Percentiles rank a stretch among this genome's conserved stretches.
phyloP scores from a whole-genome alignment of 2,329 filamentous ascomycete genomes.

The Drechslerella stenobrocha region DNA sequence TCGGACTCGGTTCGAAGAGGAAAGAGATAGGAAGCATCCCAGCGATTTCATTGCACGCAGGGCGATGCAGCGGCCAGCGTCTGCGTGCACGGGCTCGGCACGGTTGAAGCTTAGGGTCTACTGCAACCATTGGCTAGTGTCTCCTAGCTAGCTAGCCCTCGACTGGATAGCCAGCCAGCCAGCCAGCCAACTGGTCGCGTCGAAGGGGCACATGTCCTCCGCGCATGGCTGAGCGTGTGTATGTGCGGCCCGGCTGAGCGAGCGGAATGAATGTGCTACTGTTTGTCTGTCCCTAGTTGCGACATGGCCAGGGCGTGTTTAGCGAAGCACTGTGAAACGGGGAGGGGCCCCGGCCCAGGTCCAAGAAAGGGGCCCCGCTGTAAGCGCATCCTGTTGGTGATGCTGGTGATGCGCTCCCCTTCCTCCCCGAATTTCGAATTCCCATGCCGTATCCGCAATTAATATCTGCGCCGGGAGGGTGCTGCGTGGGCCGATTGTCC shows the following conservation, averaged over 20 bases:
- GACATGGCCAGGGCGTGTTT: constrained; percentile 8
- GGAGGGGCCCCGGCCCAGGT: background rate
- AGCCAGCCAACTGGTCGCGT: too few species aligned
- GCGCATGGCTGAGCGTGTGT: background rate
- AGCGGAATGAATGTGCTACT: background rate
- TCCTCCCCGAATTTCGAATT: background rate
- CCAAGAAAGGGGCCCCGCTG: constrained; percentile 1
- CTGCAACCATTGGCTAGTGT: too few species aligned
- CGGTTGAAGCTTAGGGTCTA: too few species aligned
- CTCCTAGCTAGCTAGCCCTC: too few species aligned
- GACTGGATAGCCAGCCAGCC: too few species aligned
- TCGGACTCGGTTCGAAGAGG: background rate
- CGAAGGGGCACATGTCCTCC: too few species aligned
- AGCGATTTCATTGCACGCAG: background rate
- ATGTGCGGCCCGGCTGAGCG: constrained; percentile 3
- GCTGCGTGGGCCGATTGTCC: too few species aligned
- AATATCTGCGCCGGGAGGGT: too few species aligned
- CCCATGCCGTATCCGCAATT: background rate
- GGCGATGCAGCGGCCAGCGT: background rate
- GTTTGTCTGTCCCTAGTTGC: constrained; percentile 5
- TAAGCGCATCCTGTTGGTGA: too few species aligned
- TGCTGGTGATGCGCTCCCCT: too few species aligned
- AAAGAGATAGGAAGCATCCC: background rate
- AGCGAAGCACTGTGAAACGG: constrained; percentile 45
- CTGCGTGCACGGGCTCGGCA: too few species aligned